Evolutionary conservation across 2,329 filamentous ascomycete genomes (phyloP).

Genomic region (Leptodontidium sp.): DNA sequence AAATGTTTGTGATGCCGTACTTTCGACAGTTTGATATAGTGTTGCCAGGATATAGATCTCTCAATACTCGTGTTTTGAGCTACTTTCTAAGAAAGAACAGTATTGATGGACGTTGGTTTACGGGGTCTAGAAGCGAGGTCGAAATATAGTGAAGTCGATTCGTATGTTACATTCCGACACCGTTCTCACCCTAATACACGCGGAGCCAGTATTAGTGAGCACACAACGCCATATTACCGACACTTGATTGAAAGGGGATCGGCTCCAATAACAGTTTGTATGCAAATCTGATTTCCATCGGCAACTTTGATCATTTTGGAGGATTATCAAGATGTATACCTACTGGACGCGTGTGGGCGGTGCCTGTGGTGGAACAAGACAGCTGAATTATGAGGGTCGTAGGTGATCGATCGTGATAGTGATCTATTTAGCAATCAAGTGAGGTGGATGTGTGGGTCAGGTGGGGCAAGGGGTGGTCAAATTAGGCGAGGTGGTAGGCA

Average conservation of each 20-base stretch:
- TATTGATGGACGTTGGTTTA: slow-evolving; percentile 32
- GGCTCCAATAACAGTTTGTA: slow-evolving; percentile 1
- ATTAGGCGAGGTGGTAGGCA: slow-evolving; percentile 5
- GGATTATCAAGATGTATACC: too few relatives aligned
- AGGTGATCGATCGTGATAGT: slow-evolving; percentile 5
- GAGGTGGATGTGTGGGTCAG: slow-evolving; percentile 12
- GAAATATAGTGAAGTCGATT: slow-evolving; percentile 13
- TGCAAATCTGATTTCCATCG: slow-evolving; percentile 2
- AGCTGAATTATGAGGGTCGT: background rate
- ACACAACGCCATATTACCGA: slow-evolving; percentile 9
- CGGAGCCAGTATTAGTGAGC: too few relatives aligned
- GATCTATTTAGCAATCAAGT: slow-evolving; percentile 8
- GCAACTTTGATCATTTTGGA: background rate
- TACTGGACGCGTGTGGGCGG: too few relatives aligned
- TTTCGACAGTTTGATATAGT: slow-evolving; percentile 31
- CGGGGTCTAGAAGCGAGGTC: slow-evolving; percentile 27
- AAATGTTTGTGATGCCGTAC: slow-evolving; percentile 33
- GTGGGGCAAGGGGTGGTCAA: slow-evolving; percentile 12
- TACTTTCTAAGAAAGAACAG: slow-evolving; percentile 32
- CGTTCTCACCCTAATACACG: too few relatives aligned
- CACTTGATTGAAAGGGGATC: background rate
- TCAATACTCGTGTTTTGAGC: slow-evolving; percentile 26
- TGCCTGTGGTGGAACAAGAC: background rate
- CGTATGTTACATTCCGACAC: too few relatives aligned
- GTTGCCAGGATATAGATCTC: slow-evolving; percentile 30